phyloP scores from a whole-genome alignment of 2,329 filamentous ascomycete species.

The Sphaerulina populicola region DNA sequence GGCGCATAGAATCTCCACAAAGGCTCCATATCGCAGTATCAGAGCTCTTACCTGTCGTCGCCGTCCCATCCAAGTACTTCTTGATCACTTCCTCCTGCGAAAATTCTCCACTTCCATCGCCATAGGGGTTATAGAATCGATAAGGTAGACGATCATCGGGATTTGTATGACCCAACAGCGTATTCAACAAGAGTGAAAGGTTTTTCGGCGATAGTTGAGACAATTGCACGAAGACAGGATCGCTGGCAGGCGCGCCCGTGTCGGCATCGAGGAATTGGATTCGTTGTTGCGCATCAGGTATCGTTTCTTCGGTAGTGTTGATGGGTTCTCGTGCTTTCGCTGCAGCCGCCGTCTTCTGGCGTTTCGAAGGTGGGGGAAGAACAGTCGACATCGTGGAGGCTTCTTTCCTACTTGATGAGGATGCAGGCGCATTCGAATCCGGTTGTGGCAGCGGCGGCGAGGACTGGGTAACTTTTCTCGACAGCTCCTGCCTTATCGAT shows the following conservation, averaged over 20 bases:
- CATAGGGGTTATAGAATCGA: conserved; percentile 49
- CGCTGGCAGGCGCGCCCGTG: conserved; percentile 58
- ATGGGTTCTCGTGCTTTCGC: conserved; percentile 67
- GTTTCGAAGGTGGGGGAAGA: conserved; percentile 76
- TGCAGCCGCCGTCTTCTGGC: conserved; percentile 67
- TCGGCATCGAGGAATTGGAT: conserved; percentile 83
- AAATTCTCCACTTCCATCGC: conserved; percentile 39
- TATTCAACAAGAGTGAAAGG: conserved; percentile 77
- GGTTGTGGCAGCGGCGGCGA: too few species aligned
- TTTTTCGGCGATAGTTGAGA: conserved; percentile 83
- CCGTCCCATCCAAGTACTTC: conserved; percentile 40
- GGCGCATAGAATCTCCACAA: background rate
- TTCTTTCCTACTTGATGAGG: too few species aligned
- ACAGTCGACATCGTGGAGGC: conserved; percentile 62
- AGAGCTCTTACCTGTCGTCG: conserved; percentile 14
- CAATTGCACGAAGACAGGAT: conserved; percentile 66
- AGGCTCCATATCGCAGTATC: background rate
- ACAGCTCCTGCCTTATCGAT: too few species aligned
- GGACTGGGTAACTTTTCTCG: too few species aligned
- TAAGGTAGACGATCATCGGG: conserved; percentile 57
- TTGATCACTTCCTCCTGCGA: conserved; percentile 33
- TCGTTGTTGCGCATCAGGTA: conserved; percentile 57
- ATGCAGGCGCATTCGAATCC: too few species aligned
- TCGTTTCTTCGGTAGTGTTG: conserved; percentile 53
- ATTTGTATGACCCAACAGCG: conserved; percentile 59